Conservation (phyloP, 805 yeast species). For the Wickerhamiella vanderwaltii region DNA sequence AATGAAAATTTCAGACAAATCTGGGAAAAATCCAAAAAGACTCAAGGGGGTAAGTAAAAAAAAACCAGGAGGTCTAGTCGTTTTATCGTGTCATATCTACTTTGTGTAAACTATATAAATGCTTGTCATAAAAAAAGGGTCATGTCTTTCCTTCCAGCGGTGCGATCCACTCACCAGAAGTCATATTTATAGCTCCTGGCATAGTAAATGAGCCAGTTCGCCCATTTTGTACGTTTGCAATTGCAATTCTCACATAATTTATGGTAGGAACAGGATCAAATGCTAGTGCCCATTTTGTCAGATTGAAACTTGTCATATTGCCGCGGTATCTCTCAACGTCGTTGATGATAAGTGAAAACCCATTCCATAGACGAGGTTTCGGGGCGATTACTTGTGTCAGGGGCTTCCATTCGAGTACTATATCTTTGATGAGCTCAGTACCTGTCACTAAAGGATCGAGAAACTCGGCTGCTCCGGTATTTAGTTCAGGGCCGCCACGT, state of each 20-base stretch:
- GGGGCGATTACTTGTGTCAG: slow-evolving; percentile 10
- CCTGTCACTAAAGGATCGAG: slow-evolving; percentile 14
- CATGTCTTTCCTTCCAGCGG: slow-evolving; percentile 5
- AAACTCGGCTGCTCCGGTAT: slow-evolving; percentile 15
- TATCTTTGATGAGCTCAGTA: slow-evolving; percentile 19
- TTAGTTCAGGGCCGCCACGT: slow-evolving; percentile 53
- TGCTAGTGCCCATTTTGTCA: slow-evolving; percentile 15
- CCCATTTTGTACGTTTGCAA: background rate
- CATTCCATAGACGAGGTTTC: slow-evolving; percentile 25
- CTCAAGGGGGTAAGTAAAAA: too few relatives aligned
- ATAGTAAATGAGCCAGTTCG: slow-evolving; percentile 8
- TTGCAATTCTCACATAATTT: slow-evolving; percentile 4
- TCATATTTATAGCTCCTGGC: slow-evolving; percentile 3
- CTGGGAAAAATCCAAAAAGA: too few relatives aligned
- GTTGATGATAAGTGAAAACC: slow-evolving; percentile 57
- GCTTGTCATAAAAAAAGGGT: background rate
- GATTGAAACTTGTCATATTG: slow-evolving; percentile 30
- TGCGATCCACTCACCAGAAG: slow-evolving; percentile 8
- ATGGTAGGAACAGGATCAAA: background rate
- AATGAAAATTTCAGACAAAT: too few relatives aligned
- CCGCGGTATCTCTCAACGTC: slow-evolving; percentile 72
- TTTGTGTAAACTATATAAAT: background rate
- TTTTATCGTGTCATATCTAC: too few relatives aligned
- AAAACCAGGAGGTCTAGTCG: too few relatives aligned
- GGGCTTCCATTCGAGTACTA: slow-evolving; percentile 23